Conservation (phyloP, 345 rosid species). For the Pelargonium nanum region DNA sequence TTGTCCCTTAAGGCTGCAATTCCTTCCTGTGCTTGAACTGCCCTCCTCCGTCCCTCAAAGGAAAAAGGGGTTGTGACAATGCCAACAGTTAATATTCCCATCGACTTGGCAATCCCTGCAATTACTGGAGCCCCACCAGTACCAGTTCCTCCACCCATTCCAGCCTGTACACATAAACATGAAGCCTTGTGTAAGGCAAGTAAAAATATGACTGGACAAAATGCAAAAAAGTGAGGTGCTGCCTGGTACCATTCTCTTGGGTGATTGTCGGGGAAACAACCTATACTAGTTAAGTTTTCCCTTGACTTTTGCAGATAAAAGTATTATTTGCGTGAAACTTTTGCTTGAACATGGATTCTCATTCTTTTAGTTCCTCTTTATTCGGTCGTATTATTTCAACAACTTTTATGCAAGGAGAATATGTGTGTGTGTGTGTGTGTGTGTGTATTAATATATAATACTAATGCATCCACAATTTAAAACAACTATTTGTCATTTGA, state of each 20-base stretch:
- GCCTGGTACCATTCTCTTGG: not conserved
- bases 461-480: no score
- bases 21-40: constrained; percentile 97
- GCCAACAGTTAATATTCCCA: constrained; percentile 96
- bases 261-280: not conserved
- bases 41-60: constrained; percentile 93
- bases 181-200: not conserved
- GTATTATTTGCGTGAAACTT: not conserved
- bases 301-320: not conserved
- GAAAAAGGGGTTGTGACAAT: constrained; percentile 95
- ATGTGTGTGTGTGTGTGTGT: no score
- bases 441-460: no score
- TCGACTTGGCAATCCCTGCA: constrained; percentile 85
- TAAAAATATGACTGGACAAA: constrained; percentile 9
- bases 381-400: no score
- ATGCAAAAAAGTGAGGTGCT: constrained; percentile 1
- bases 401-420: no score
- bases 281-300: not conserved
- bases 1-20: constrained; percentile 85
- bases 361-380: no score
- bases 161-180: constrained; percentile 41
- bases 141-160: constrained; percentile 99
- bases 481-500: no score
- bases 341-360: no score
- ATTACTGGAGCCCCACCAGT: constrained; percentile 97